Percentiles rank a stretch among this genome's conserved stretches.
Evolutionary conservation across 192 early-diverging fungal genomes (phyloP).

Genomic region (Oehlia diaphana): DNA sequence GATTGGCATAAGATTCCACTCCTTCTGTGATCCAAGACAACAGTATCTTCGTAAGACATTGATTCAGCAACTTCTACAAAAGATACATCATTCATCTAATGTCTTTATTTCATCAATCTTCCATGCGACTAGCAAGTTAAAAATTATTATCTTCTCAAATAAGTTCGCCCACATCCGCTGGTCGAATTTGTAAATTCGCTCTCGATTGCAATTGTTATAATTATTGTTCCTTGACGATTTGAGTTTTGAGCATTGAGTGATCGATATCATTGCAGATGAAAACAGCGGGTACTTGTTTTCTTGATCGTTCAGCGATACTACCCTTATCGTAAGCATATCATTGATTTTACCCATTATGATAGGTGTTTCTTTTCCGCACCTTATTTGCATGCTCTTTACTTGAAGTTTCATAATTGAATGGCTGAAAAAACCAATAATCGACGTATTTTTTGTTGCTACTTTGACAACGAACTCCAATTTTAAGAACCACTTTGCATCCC

Average conservation of each 20-base stretch:
- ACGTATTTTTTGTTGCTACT: slow-evolving; percentile 53
- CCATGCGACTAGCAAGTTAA: too few species aligned
- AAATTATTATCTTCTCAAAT: too few species aligned
- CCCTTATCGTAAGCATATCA: slow-evolving; percentile 98
- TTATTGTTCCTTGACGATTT: slow-evolving; percentile 80
- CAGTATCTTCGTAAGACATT: slow-evolving; percentile 79
- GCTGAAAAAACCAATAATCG: slow-evolving; percentile 55
- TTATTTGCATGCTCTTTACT: neutral
- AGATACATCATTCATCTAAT: too few species aligned
- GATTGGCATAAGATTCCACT: slow-evolving; percentile 92
- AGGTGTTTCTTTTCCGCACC: slow-evolving; percentile 38
- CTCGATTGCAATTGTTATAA: slow-evolving; percentile 69
- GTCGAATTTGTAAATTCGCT: slow-evolving; percentile 54
- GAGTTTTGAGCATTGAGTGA: slow-evolving; percentile 72
- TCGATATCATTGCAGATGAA: slow-evolving; percentile 90
- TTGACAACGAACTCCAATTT: slow-evolving; percentile 65
- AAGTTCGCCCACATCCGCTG: too few species aligned
- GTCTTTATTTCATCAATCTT: too few species aligned
- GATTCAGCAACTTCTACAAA: slow-evolving; percentile 78
- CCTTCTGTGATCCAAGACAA: slow-evolving; percentile 71
- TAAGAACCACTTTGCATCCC: neutral
- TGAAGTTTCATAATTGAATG: neutral
- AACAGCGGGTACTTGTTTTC: slow-evolving; percentile 92
- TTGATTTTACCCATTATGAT: slow-evolving; percentile 95
- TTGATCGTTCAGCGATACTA: slow-evolving; percentile 88